A percentile compares a stretch with the other conserved stretches of the same genome.
Conservation (phyloP, 768 basidiomycete genomes). For the Leccinum boreale region DNA sequence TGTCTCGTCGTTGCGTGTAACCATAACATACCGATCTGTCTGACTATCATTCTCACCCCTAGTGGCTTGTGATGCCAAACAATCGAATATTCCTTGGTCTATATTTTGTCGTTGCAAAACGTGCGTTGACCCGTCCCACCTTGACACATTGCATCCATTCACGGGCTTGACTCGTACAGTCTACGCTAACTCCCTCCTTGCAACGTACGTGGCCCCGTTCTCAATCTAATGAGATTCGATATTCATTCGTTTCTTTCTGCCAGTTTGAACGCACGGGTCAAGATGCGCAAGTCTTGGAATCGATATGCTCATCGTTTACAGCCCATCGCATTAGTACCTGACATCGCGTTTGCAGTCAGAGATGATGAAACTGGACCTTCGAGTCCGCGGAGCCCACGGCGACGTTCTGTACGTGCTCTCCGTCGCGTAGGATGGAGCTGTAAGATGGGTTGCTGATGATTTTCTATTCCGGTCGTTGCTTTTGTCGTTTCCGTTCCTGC, state of each 20-base stretch:
- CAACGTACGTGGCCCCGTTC: slow-evolving; percentile 12
- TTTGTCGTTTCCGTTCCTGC: neutral
- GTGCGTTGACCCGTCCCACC: slow-evolving; percentile 7
- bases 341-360: neutral
- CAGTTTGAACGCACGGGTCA: slow-evolving; percentile 23
- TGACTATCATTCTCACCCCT: neutral
- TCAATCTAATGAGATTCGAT: neutral
- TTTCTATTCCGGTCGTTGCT: neutral
- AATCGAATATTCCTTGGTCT: slow-evolving; percentile 26
- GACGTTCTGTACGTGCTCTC: neutral
- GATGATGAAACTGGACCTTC: neutral
- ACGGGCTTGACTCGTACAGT: slow-evolving; percentile 5
- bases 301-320: neutral
- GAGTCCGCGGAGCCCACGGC: neutral
- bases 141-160: neutral
- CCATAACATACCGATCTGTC: neutral
- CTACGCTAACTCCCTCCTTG: slow-evolving; percentile 26
- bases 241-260: slow-evolving; percentile 1
- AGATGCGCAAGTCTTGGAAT: slow-evolving; percentile 3
- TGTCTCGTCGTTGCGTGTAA: neutral
- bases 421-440: neutral
- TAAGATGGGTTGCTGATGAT: neutral
- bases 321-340: slow-evolving; percentile 3
- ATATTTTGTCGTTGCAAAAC: slow-evolving; percentile 23
- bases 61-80: slow-evolving; percentile 24